Evolutionary conservation across 176 grass and related monocot species (phyloP).

Genomic region (Cenchrus purpureus): DNA sequence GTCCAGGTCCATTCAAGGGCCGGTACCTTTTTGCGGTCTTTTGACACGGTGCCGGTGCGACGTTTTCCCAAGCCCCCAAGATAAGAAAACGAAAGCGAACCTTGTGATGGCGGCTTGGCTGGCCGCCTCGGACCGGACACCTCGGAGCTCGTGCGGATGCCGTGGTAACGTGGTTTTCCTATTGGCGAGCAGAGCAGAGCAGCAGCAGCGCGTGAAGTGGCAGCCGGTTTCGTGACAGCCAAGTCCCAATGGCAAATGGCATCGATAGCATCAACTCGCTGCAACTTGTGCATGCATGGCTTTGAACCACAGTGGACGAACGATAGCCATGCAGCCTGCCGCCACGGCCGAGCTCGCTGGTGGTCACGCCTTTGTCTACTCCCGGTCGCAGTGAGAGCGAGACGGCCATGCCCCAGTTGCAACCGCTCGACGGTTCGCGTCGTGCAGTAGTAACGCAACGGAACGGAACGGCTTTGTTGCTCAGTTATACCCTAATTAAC

Average conservation of each 20-base stretch:
- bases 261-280: background rate
- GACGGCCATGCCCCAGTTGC: background rate
- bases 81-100: background rate
- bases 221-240: conserved; percentile 26
- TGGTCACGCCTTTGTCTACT: background rate
- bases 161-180: background rate
- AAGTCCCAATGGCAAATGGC: background rate
- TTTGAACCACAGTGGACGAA: background rate
- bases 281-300: background rate
- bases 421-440: background rate
- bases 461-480: background rate
- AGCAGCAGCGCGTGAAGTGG: background rate
- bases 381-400: no score
- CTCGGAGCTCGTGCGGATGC: conserved; percentile 9
- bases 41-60: background rate
- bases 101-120: background rate
- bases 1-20: conserved; percentile 38
- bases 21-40: background rate
- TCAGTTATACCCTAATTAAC: background rate
- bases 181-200: background rate
- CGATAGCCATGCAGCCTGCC: no score
- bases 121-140: background rate
- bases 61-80: conserved; percentile 1
- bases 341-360: background rate
- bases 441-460: background rate